Evolutionary conservation across 2,329 filamentous ascomycete species (phyloP).

Genomic region (Arthrobotrys sphaeroides): DNA sequence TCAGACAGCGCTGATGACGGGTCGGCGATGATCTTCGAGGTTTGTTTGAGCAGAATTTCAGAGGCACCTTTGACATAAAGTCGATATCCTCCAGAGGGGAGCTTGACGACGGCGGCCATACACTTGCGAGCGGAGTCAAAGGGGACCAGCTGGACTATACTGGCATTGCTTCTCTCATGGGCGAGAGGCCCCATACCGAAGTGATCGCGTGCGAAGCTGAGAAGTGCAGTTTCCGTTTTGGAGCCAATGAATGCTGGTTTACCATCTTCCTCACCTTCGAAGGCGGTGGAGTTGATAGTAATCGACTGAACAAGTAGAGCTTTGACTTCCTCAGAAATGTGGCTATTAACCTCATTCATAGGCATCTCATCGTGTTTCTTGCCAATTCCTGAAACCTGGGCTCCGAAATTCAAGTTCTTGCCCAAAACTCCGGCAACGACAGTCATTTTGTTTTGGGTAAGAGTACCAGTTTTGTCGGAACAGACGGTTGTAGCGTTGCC

Average conservation of each 20-base stretch:
- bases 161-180: slow-evolving; percentile 71
- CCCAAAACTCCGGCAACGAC: slow-evolving; percentile 61
- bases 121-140: slow-evolving; percentile 76
- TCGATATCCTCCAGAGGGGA: slow-evolving; percentile 66
- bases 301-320: slow-evolving; percentile 71
- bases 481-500: slow-evolving; percentile 79
- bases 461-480: slow-evolving; percentile 80
- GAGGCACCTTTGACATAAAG: slow-evolving; percentile 73
- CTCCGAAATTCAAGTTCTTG: slow-evolving; percentile 57
- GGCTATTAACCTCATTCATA: slow-evolving; percentile 67
- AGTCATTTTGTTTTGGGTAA: slow-evolving; percentile 70
- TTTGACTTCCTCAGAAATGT: slow-evolving; percentile 67
- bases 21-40: slow-evolving; percentile 59
- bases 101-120: slow-evolving; percentile 70
- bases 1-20: slow-evolving; percentile 41
- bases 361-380: slow-evolving; percentile 64
- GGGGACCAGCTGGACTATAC: slow-evolving; percentile 68
- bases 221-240: slow-evolving; percentile 79
- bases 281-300: slow-evolving; percentile 74
- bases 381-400: slow-evolving; percentile 57
- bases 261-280: slow-evolving; percentile 72
- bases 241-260: slow-evolving; percentile 74
- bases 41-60: slow-evolving; percentile 71
- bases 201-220: slow-evolving; percentile 74
- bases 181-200: slow-evolving; percentile 72